These are phyloP conservation scores for Fusarium tuaranense DNA, from an alignment of 2,329 filamentous ascomycete species.

Conservation along the genomic window DNA sequence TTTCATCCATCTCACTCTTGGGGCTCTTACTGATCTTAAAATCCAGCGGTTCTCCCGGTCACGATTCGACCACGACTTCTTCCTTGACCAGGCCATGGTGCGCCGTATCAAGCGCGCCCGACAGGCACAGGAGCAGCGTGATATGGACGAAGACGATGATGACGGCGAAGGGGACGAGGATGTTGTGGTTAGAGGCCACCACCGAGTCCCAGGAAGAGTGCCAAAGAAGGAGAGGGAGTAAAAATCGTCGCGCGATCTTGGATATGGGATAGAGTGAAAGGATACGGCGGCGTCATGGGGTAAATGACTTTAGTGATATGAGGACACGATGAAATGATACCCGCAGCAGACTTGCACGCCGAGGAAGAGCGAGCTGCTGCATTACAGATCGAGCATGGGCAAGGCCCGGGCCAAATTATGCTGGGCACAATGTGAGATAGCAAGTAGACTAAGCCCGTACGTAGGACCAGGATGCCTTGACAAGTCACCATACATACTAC, in stretches of 20 bases:
- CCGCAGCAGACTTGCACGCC: slow-evolving; percentile 6
- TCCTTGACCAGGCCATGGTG: slow-evolving; percentile 65
- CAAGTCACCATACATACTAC: background rate
- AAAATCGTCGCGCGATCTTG: background rate
- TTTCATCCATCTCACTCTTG: background rate
- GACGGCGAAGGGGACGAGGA: slow-evolving; percentile 41
- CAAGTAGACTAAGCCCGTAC: background rate
- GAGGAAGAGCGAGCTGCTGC: background rate
- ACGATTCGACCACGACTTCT: slow-evolving; percentile 61
- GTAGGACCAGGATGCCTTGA: background rate
- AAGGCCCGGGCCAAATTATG: background rate
- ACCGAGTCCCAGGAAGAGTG: slow-evolving; percentile 32
- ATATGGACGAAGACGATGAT: slow-evolving; percentile 50
- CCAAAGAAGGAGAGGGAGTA: slow-evolving; percentile 41
- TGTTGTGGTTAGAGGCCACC: slow-evolving; percentile 40
- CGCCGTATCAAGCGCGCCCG: slow-evolving; percentile 69
- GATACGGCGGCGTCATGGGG: background rate
- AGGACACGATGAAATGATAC: slow-evolving; percentile 38
- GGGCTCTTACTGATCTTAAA: background rate
- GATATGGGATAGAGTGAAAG: background rate
- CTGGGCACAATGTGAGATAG: background rate
- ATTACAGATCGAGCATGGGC: background rate
- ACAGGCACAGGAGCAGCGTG: slow-evolving; percentile 56
- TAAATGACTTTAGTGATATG: slow-evolving; percentile 18
- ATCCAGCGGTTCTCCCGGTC: slow-evolving; percentile 59